phyloP scores from a whole-genome alignment of 163 green algal genomes.

The Scenedesmus sp. region DNA sequence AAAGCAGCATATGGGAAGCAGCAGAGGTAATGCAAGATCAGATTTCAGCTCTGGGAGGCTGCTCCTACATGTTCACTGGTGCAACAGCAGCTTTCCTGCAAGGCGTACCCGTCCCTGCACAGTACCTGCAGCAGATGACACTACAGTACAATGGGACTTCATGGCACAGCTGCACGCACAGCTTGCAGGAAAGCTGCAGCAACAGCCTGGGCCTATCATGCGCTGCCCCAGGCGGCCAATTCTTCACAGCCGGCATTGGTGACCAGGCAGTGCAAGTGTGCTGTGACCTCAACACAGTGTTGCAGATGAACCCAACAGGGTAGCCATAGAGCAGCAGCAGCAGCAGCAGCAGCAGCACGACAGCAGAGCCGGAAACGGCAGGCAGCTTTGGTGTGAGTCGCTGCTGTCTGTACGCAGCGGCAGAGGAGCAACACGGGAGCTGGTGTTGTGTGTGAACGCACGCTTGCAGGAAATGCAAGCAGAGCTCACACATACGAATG shows the following conservation, averaged over 20 bases:
- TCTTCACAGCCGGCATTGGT: not conserved
- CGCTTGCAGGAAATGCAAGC: slow-evolving; percentile 29
- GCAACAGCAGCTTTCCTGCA: slow-evolving; percentile 24
- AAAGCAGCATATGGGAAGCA: not conserved
- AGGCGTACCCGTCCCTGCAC: not conserved
- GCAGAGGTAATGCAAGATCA: not conserved
- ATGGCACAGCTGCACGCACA: slow-evolving; percentile 14
- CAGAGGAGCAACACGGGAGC: not conserved
- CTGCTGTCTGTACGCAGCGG: slow-evolving; percentile 47
- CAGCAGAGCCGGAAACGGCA: not conserved
- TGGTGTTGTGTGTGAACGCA: not conserved
- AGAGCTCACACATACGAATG: slow-evolving; percentile 2
- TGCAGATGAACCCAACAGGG: slow-evolving; percentile 26
- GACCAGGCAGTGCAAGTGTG: not conserved
- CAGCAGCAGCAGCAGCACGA: not conserved
- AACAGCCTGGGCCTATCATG: not conserved
- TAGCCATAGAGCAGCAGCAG: slow-evolving; percentile 21
- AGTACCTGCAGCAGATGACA: not conserved
- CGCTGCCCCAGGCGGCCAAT: not conserved
- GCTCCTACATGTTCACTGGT: slow-evolving; percentile 46
- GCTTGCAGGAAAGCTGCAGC: slow-evolving; percentile 32
- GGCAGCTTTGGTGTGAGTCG: slow-evolving; percentile 39
- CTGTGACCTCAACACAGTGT: slow-evolving; percentile 38
- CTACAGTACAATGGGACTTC: slow-evolving; percentile 43
- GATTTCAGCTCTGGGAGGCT: not conserved